Evolutionary conservation across 2,329 filamentous ascomycete species (phyloP).

Genomic region (Trichoderma koningii): DNA sequence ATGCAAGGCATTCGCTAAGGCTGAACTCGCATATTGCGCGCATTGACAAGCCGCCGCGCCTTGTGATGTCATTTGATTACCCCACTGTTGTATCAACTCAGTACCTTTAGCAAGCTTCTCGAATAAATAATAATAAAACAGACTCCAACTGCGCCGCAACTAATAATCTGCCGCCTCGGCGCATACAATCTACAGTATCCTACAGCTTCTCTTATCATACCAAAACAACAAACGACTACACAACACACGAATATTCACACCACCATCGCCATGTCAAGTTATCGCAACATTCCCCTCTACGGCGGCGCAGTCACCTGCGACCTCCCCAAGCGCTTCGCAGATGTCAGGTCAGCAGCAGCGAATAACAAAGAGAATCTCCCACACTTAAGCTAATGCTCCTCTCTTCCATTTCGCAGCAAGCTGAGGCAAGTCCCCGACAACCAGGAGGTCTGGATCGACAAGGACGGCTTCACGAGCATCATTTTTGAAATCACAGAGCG

Average conservation of each 20-base stretch:
- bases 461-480: slow-evolving; percentile 79
- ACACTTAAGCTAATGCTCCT: slow-evolving; percentile 12
- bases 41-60: background rate
- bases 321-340: slow-evolving; percentile 67
- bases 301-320: slow-evolving; percentile 72
- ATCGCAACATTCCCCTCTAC: slow-evolving; percentile 63
- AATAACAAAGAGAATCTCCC: background rate
- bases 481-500: slow-evolving; percentile 90
- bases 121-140: too few relatives aligned
- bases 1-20: slow-evolving; percentile 4
- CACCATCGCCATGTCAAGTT: slow-evolving; percentile 51
- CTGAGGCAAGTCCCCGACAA: slow-evolving; percentile 79
- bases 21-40: slow-evolving; percentile 1
- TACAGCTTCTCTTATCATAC: background rate
- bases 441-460: slow-evolving; percentile 90
- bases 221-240: background rate
- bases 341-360: slow-evolving; percentile 63
- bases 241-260: background rate
- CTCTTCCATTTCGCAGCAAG: slow-evolving; percentile 49
- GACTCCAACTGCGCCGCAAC: slow-evolving; percentile 1
- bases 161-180: background rate
- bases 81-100: slow-evolving; percentile 7
- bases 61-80: slow-evolving; percentile 20
- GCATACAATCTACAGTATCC: background rate
- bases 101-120: background rate